Evolutionary conservation across 768 basidiomycete species (phyloP), one percentile per base, ranked within the genome.

Genomic region (Sporobolomyces roseus): DNA sequence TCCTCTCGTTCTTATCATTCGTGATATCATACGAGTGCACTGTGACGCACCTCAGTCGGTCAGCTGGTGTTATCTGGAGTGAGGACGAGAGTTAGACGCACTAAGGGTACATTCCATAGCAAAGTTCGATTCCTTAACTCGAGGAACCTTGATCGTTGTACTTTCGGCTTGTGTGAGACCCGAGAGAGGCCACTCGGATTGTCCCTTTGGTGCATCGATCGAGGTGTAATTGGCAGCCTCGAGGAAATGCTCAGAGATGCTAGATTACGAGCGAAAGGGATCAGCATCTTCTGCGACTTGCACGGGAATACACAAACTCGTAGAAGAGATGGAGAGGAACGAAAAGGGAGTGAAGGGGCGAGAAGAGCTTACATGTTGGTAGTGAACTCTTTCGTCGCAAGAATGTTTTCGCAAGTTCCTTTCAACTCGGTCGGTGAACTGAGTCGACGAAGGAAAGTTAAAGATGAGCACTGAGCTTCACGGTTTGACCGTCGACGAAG

Each of bases 331-430:
- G 46, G 19, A 0, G 4, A 23, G 17, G 30, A 25, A 23, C 9
- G n/a, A 9, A 14, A 8, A 30, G 41, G 36, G 25, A 43, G n/a
- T 25, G 23, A n/a, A 36, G 41, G 6, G 2, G 43, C 23, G 13
- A 14, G 1, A 35, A 33, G n/a, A n/a, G n/a, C 53, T 45, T 30
- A 70, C 69, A 88, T 84, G 74, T 84, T 87, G 56, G 87, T 84
- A 12, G 85, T 85, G 77, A 90, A 91, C 75, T 87, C 82, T 68
- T 85, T 85, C 21, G 84, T 87, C 0, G 80, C 79, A 55, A 83
- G 77, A 69, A 89, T 87, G 69, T 90, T 90, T 66, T 82, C 81
- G 55, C 84, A 81, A 23, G 86, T 87, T 75, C 89, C 87, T 74
- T 75, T 76, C 43, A 60, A 38, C 21, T 53, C 63, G 75, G 86